A percentile compares a stretch with the other conserved stretches of the same genome.
phyloP scores from a whole-genome alignment of 169 alveolate genomes.

The Plasmodium blacklocki region DNA sequence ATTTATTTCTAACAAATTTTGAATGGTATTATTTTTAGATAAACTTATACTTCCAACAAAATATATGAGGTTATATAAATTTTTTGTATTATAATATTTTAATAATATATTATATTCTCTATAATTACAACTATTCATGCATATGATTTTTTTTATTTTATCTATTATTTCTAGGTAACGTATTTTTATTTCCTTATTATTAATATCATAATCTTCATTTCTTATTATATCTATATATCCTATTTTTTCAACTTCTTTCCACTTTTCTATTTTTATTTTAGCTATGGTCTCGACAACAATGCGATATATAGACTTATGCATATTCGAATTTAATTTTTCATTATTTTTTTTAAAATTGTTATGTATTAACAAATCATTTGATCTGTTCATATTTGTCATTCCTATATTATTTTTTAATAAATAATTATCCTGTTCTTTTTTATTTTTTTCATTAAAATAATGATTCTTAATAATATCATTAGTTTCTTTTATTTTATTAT shows the following conservation, averaged over 20 bases:
- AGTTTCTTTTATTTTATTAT: too few species aligned
- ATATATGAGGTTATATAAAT: slow-evolving; percentile 32
- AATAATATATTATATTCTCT: slow-evolving; percentile 47
- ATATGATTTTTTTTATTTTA: slow-evolving; percentile 54
- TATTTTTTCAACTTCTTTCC: slow-evolving; percentile 20
- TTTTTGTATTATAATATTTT: slow-evolving; percentile 54
- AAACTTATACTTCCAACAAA: slow-evolving; percentile 52
- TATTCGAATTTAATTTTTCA: neutral
- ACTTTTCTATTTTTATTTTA: slow-evolving; percentile 42
- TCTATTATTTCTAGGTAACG: slow-evolving; percentile 51
- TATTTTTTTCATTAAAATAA: too few species aligned
- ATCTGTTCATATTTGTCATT: neutral
- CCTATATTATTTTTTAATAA: neutral
- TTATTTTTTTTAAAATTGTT: neutral
- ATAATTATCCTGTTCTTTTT: neutral
- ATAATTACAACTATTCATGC: slow-evolving; percentile 13
- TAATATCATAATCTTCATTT: neutral
- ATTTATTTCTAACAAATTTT: slow-evolving; percentile 73
- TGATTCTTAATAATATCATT: too few species aligned
- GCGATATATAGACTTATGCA: neutral
- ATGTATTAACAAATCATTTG: neutral
- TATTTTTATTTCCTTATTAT: slow-evolving; percentile 23
- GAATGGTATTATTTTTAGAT: slow-evolving; percentile 55
- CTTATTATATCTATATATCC: slow-evolving; percentile 13
- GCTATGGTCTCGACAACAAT: slow-evolving; percentile 21